Evolutionary conservation across 176 grass and related monocot genomes (phyloP).

Genomic region (Avena sativa): DNA sequence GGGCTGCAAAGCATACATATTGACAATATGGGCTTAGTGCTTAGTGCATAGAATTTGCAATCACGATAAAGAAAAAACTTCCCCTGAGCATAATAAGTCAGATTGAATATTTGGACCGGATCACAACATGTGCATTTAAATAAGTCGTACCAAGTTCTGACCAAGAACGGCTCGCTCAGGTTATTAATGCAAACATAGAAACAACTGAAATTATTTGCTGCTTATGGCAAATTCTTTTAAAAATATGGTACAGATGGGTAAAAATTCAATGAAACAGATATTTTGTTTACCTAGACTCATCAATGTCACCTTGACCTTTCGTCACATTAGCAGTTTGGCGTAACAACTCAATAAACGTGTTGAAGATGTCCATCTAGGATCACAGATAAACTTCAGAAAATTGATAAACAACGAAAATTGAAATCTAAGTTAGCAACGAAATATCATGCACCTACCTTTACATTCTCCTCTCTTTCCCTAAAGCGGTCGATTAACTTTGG

Average conservation of each 20-base stretch:
- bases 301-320: constrained; percentile 91
- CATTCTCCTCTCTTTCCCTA: constrained; percentile 98
- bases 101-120: background rate
- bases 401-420: constrained; percentile 31
- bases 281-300: constrained; percentile 72
- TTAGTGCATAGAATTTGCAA: background rate
- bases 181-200: background rate
- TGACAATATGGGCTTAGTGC: background rate
- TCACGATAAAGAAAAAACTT: constrained; percentile 5
- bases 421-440: constrained; percentile 2
- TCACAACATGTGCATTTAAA: background rate
- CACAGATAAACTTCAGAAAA: constrained; percentile 47
- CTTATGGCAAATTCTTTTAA: background rate
- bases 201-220: constrained; percentile 5
- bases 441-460: constrained; percentile 69
- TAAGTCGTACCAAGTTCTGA: constrained; percentile 4
- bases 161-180: background rate
- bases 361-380: constrained; percentile 97
- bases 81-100: background rate
- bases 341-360: constrained; percentile 94
- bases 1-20: constrained; percentile 63
- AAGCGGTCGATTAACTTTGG: constrained; percentile 96
- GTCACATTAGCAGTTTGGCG: constrained; percentile 94
- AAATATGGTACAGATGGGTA: background rate
- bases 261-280: background rate